phyloP scores from a whole-genome alignment of 1,139 yeast species.

The Yamadazyma atlantica region DNA sequence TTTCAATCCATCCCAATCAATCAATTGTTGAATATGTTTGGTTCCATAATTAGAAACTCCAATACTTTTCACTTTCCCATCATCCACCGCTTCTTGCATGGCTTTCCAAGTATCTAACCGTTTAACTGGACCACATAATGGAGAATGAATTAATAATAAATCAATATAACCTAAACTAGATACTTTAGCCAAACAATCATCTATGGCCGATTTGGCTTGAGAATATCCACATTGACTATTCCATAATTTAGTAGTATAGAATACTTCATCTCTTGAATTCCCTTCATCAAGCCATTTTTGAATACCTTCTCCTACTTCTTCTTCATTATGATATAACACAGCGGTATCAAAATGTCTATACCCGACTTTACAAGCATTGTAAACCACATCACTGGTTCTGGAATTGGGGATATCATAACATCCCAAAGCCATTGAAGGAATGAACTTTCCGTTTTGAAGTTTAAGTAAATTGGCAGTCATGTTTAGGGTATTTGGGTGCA shows the following conservation, averaged over 20 bases:
- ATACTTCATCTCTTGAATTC: conserved; percentile 59
- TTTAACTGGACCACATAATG: conserved; percentile 50
- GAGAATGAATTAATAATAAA: conserved; percentile 59
- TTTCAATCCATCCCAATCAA: conserved; percentile 51
- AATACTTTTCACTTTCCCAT: conserved; percentile 53
- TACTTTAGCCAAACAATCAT: conserved; percentile 25
- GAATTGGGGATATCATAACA: conserved; percentile 28
- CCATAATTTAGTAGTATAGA: conserved; percentile 56
- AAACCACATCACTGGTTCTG: conserved; percentile 34
- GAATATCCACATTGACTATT: conserved; percentile 31
- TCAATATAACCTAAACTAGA: conserved; percentile 48
- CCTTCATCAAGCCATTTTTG: conserved; percentile 50
- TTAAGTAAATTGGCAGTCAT: conserved; percentile 9
- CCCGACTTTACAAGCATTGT: conserved; percentile 49
- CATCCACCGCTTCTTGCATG: conserved; percentile 63
- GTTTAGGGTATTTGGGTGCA: background rate
- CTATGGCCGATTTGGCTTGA: conserved; percentile 26
- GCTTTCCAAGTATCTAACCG: conserved; percentile 61
- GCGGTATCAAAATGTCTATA: conserved; percentile 65
- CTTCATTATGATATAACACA: conserved; percentile 53
- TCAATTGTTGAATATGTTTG: conserved; percentile 59
- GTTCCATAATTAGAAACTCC: conserved; percentile 73
- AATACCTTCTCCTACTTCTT: conserved; percentile 57
- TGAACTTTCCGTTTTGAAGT: conserved; percentile 21
- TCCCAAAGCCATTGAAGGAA: conserved; percentile 43